Base-by-base conservation (phyloP, 2,329 filamentous ascomycete genomes). In the Cordyceps farinosa region DNA sequence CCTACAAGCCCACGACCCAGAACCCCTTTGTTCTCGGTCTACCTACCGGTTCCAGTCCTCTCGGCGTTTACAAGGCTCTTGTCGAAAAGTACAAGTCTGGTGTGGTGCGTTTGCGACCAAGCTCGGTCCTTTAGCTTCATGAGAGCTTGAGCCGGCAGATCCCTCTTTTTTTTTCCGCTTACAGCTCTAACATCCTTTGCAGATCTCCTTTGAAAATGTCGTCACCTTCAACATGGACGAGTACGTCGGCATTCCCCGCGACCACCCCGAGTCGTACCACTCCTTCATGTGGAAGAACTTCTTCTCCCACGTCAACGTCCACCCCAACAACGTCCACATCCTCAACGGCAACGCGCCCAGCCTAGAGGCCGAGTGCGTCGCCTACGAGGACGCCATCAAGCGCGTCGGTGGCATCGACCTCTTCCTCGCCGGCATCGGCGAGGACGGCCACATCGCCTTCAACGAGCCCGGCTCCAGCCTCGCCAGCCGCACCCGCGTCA, bases 221-320 rank as follows among this genome's bases (percentile, higher is more conserved):
- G 85, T 95, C 72, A 96, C 91, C 32, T 96, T 96, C 82, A 95
- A 95, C 77, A 95, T 95, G 91, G 91, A 96, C 77, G 91, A 96
- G 78, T 96, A 96, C 71, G 90, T 95, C 68, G 90, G 89, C 63
- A 84, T 96, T 66, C 88, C 91, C 40, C 87, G 90, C 70, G 90
- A 93, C 70, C 90, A 96, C 74, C 87, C 90, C 13, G 88, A 95
- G 75, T 92, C 88, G 70, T 96, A 96, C 77, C 91, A 96, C 79
- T 90, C 88, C 67, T 96, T 95, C 80, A 95, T 96, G 91, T 96
- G 92, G 84, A 91, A 90, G 77, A 84, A 95, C 78, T 92, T 96
- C 82, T 96, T 96, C 81, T 91, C 89, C 50, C 91, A 86, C 69
- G 88, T 95, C 69, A 90, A 96, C 72, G 88, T 95, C 69, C 84